Conservation (phyloP, 176 grass and related monocot species). For the Eleusine indica region DNA sequence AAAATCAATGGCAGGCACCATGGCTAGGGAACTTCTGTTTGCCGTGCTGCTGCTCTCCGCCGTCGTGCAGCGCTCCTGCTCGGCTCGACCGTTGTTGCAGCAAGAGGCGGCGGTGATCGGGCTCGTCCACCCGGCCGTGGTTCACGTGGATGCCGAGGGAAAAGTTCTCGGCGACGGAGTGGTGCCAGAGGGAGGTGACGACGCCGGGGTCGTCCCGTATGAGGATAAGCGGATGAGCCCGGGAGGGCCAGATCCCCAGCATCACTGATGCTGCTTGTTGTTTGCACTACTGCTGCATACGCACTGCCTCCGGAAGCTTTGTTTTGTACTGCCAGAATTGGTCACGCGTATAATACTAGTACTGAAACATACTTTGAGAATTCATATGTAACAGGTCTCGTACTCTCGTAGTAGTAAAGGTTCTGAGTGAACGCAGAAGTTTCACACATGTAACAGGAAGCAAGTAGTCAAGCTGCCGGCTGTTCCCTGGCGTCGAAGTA, state of each 20-base stretch:
- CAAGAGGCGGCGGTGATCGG: not conserved
- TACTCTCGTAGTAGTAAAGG: not conserved
- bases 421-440: not conserved
- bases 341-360: too few species aligned
- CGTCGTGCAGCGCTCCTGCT: not conserved
- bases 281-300: not conserved
- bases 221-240: slow-evolving; percentile 33
- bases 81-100: not conserved
- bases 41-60: not conserved
- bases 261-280: slow-evolving; percentile 6
- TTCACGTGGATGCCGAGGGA: not conserved
- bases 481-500: not conserved
- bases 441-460: not conserved
- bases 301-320: not conserved
- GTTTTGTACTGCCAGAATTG: too few species aligned
- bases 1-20: slow-evolving; percentile 6
- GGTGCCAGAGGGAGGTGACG: not conserved
- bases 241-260: slow-evolving; percentile 26
- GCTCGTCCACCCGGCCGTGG: not conserved
- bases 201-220: not conserved
- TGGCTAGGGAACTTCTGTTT: not conserved
- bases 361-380: too few species aligned
- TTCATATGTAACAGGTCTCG: too few species aligned
- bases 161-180: not conserved
- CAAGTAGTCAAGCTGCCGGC: not conserved